Evolutionary conservation across 768 basidiomycete species (phyloP).

Genomic region (Macrocybe gigantea): DNA sequence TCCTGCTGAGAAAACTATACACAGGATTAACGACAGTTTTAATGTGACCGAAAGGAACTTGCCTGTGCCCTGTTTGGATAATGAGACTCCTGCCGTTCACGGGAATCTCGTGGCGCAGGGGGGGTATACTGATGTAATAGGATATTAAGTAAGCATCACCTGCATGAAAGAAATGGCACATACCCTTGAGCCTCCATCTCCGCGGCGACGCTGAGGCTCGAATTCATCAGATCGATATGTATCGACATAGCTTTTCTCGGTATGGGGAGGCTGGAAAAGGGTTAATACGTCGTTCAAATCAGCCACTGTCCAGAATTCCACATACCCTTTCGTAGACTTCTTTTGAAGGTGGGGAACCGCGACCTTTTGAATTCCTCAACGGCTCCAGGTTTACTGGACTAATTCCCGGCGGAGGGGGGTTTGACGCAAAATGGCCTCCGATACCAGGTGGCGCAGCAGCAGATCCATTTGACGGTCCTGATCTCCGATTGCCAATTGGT

Average conservation of each 20-base stretch:
- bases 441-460: slow-evolving; percentile 5
- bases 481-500: slow-evolving; percentile 27
- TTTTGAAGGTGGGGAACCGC: slow-evolving; percentile 16
- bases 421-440: background rate
- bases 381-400: slow-evolving; percentile 7
- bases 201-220: slow-evolving; percentile 6
- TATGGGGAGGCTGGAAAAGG: slow-evolving; percentile 6
- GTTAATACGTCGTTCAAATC: background rate
- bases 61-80: too few relatives aligned
- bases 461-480: slow-evolving; percentile 5
- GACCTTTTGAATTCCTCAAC: slow-evolving; percentile 8
- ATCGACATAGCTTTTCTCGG: slow-evolving; percentile 6
- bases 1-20: slow-evolving; percentile 2
- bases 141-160: too few relatives aligned
- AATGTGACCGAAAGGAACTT: too few relatives aligned
- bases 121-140: too few relatives aligned
- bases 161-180: background rate
- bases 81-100: too few relatives aligned
- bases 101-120: too few relatives aligned
- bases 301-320: background rate
- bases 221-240: slow-evolving; percentile 9
- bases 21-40: background rate
- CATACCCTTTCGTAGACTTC: slow-evolving; percentile 21
- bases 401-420: slow-evolving; percentile 4
- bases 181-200: slow-evolving; percentile 11